phyloP scores from a whole-genome alignment of 164 flowering plant species.

The Houttuynia cordata region DNA sequence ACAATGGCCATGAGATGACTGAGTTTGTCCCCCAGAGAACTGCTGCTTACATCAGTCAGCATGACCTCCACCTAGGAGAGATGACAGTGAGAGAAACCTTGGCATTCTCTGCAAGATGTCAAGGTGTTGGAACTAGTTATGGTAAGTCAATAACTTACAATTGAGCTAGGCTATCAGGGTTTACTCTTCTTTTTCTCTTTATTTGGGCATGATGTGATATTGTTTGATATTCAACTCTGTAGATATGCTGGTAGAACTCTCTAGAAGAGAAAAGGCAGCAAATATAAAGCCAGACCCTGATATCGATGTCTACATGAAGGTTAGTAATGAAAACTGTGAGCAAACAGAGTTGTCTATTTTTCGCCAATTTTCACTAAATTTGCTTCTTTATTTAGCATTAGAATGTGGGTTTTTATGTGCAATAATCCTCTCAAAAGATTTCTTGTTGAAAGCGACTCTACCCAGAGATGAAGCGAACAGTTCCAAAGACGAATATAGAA shows the following conservation, averaged over 20 bases:
- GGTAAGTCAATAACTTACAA: constrained; percentile 11
- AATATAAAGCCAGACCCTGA: constrained; percentile 61
- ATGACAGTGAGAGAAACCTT: constrained; percentile 50
- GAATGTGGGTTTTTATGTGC: too few relatives aligned
- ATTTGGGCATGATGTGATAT: background rate
- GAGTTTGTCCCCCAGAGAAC: constrained; percentile 64
- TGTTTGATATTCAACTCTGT: background rate
- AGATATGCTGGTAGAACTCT: constrained; percentile 76
- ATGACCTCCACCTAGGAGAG: constrained; percentile 50
- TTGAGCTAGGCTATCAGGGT: background rate
- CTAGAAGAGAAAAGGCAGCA: constrained; percentile 72
- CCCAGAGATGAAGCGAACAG: too few relatives aligned
- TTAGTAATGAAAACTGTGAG: constrained; percentile 5
- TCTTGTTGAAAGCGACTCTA: too few relatives aligned
- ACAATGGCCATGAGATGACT: constrained; percentile 54
- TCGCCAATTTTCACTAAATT: too few relatives aligned
- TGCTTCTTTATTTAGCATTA: too few relatives aligned
- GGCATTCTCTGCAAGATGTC: constrained; percentile 53
- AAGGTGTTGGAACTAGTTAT: constrained; percentile 43
- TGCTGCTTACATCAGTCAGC: constrained; percentile 51
- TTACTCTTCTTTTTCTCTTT: background rate
- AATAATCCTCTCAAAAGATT: too few relatives aligned
- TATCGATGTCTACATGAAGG: constrained; percentile 95
- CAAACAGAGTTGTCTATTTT: too few relatives aligned
- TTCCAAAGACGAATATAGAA: too few relatives aligned